Percentiles rank a stretch among this genome's conserved stretches.
These are phyloP conservation scores for Xanthoconium stramineum DNA, from an alignment of 768 basidiomycete species.

Conservation along the genomic window DNA sequence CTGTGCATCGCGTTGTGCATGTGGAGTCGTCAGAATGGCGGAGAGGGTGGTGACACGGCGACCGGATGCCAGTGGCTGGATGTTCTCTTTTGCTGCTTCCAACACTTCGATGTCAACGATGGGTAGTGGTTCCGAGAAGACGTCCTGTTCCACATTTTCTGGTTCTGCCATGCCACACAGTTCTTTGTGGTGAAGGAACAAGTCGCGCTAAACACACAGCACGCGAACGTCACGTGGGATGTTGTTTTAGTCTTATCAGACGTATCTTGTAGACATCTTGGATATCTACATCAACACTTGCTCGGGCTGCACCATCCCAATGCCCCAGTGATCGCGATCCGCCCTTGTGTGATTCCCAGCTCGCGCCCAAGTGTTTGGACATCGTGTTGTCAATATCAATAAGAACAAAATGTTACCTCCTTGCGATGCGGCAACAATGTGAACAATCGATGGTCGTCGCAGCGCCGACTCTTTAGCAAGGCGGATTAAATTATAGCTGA, in stretches of 20 bases:
- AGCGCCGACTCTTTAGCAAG: background rate
- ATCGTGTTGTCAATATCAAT: background rate
- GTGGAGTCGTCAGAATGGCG: conserved; percentile 69
- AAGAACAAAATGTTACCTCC: conserved; percentile 15
- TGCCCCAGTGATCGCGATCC: conserved; percentile 1
- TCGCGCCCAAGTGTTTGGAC: background rate
- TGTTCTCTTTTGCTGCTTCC: conserved; percentile 84
- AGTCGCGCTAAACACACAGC: conserved; percentile 18
- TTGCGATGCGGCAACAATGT: conserved; percentile 39
- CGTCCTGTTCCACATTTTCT: conserved; percentile 37
- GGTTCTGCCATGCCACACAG: conserved; percentile 17
- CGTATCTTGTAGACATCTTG: conserved; percentile 1
- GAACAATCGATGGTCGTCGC: conserved; percentile 40
- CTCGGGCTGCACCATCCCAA: background rate
- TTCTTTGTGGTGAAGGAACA: background rate
- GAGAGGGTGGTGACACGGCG: conserved; percentile 77
- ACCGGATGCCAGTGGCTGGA: conserved; percentile 78
- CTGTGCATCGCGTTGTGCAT: conserved; percentile 69
- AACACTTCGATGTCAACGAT: conserved; percentile 81
- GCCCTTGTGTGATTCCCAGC: background rate
- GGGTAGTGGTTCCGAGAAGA: conserved; percentile 38
- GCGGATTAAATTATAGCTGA: no score
- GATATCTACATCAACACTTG: background rate
- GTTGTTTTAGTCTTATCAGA: background rate
- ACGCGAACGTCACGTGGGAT: conserved; percentile 21